These are phyloP conservation scores for Mycena chlorophos DNA, from an alignment of 768 basidiomycete genomes.

Conservation along the genomic window DNA sequence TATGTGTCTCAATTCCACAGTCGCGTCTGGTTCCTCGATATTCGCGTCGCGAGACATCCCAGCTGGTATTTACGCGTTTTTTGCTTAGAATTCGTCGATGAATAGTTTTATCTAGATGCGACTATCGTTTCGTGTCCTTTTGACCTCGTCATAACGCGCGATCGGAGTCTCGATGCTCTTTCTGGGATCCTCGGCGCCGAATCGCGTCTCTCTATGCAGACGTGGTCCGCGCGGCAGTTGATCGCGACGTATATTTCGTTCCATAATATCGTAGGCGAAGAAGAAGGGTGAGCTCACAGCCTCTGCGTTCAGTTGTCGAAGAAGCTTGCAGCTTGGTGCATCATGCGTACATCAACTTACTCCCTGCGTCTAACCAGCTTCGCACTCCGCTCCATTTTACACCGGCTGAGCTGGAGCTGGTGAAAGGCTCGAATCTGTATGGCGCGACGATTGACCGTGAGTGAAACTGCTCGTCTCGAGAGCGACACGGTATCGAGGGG, in stretches of 20 bases:
- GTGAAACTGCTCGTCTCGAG: background rate
- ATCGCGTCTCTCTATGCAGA: slow-evolving; percentile 24
- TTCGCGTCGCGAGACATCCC: slow-evolving; percentile 50
- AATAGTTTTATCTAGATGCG: slow-evolving; percentile 41
- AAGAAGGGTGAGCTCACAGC: slow-evolving; percentile 34
- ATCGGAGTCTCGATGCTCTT: slow-evolving; percentile 46
- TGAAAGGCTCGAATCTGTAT: slow-evolving; percentile 79
- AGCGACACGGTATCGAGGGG: background rate
- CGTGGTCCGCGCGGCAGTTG: slow-evolving; percentile 65
- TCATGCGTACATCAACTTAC: slow-evolving; percentile 61
- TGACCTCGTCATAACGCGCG: slow-evolving; percentile 60
- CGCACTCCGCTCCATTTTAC: slow-evolving; percentile 77
- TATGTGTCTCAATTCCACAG: slow-evolving; percentile 22
- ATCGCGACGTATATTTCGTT: slow-evolving; percentile 66
- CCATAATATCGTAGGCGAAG: slow-evolving; percentile 53
- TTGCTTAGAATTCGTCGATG: background rate
- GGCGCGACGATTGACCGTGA: slow-evolving; percentile 71
- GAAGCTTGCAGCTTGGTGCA: slow-evolving; percentile 37
- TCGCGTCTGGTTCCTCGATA: slow-evolving; percentile 48
- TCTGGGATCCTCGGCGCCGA: slow-evolving; percentile 35
- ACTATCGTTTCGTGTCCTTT: slow-evolving; percentile 70
- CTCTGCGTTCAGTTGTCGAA: background rate
- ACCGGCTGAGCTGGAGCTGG: slow-evolving; percentile 55
- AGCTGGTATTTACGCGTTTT: slow-evolving; percentile 9
- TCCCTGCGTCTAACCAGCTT: slow-evolving; percentile 60